A percentile compares a stretch with the other conserved stretches of the same genome.
These are phyloP conservation scores for Laguncularia racemosa DNA, from an alignment of 345 rosid species.

Conservation along the genomic window DNA sequence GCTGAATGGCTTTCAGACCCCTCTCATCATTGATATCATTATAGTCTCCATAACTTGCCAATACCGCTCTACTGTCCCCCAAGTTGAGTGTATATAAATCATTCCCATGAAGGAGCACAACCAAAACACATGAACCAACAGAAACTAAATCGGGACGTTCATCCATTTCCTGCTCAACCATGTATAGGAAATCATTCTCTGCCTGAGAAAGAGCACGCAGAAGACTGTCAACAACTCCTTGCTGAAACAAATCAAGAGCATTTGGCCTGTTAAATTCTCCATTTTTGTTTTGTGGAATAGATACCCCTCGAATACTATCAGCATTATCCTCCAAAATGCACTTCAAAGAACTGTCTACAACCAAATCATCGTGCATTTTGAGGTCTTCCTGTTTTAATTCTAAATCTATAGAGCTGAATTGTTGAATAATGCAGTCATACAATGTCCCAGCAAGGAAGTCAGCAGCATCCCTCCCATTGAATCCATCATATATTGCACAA, in stretches of 20 bases:
- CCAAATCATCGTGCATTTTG: slow-evolving; percentile 16
- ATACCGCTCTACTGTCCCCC: slow-evolving; percentile 92
- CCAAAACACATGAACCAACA: slow-evolving; percentile 85
- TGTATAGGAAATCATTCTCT: slow-evolving; percentile 73
- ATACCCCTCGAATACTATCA: slow-evolving; percentile 5
- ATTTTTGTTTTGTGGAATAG: slow-evolving; percentile 4
- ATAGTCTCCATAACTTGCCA: slow-evolving; percentile 53
- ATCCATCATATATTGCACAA: slow-evolving; percentile 90
- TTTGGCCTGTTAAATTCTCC: slow-evolving; percentile 6
- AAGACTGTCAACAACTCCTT: slow-evolving; percentile 69
- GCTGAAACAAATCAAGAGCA: slow-evolving; percentile 40
- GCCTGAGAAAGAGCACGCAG: slow-evolving; percentile 71
- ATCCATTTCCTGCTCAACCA: slow-evolving; percentile 99
- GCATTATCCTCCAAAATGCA: slow-evolving; percentile 18
- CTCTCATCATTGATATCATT: slow-evolving; percentile 15
- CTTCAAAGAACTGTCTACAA: slow-evolving; percentile 14
- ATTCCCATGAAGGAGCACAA: slow-evolving; percentile 70
- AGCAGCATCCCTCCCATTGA: slow-evolving; percentile 97
- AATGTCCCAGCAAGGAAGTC: slow-evolving; percentile 95
- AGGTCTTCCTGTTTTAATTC: slow-evolving; percentile 39
- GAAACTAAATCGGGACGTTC: slow-evolving; percentile 96
- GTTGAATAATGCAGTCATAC: slow-evolving; percentile 58
- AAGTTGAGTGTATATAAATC: slow-evolving; percentile 71
- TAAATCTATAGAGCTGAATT: slow-evolving; percentile 45
- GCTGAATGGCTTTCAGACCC: slow-evolving; percentile 72